Base-by-base conservation (phyloP, 2,329 filamentous ascomycete genomes). In the Drechslera avenae region DNA sequence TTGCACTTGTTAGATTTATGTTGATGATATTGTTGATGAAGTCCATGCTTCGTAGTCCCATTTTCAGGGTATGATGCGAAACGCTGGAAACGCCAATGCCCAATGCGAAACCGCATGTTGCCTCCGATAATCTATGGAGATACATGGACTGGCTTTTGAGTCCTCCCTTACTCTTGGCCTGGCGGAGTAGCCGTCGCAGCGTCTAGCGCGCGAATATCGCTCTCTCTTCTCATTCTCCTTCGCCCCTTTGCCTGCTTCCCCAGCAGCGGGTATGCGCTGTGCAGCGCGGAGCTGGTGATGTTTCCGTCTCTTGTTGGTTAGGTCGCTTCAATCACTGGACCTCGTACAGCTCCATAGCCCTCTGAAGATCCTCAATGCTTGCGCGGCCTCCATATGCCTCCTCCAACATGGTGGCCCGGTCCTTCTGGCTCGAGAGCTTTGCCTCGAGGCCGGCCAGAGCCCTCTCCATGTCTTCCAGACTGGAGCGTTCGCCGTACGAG, bases 301-400 rank as follows among this genome's bases (percentile, higher is more conserved):
- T 32, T 18, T 46, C 23, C 28, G 40, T 34, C 18, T 23, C 46
- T 46, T 16, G 18, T 12, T 7, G 39, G 16, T 12, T 36, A 19
- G 28, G 19, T 30, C 39, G 16, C 18, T 46, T 37, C 37, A 36
- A 36, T 71, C 63, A 78, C 58, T 73, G 72, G 5, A 75, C 64
- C 51, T 76, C 73, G 39, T 79, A 79, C 21, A 74, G 65, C 28
- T 77, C 68, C 62, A 79, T 65, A 13, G 77, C 77, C 31, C 74
- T 67, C 55, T 78, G 67, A n/a, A 79, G 58, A 60, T 79, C 76
- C 18, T 73, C 64, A 39, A 79, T 50, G 37, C 71, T 77, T 10
- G 69, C 71, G 54, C 77, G 74, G 44, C 75, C 74, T 10, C 77
- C 77, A 46, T 79, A 79, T 2, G 77, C 75, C 30, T 79, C 75